phyloP scores from a whole-genome alignment of 345 rosid genomes.

The Dipteronia dyeriana region DNA sequence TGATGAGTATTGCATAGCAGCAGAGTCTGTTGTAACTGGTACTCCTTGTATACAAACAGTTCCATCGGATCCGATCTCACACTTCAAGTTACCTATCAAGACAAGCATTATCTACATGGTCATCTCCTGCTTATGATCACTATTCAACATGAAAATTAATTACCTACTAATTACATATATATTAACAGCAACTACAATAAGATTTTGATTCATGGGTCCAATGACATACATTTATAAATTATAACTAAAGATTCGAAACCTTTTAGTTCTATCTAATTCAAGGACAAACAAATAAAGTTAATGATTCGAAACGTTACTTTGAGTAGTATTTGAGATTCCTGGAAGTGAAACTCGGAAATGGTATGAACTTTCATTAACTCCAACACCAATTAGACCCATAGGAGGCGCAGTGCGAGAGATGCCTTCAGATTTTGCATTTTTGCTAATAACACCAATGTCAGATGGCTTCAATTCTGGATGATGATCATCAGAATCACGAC shows the following conservation, averaged over 20 bases:
- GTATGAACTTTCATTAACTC: conserved; percentile 58
- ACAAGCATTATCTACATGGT: conserved; percentile 14
- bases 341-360: conserved; percentile 71
- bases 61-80: conserved; percentile 55
- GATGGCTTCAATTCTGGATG: conserved; percentile 28
- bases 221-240: background rate
- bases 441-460: no score
- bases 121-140: background rate
- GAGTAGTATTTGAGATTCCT: conserved; percentile 43
- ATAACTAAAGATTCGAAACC: background rate
- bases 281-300: no score
- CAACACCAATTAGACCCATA: conserved; percentile 65
- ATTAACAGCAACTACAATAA: background rate
- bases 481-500: background rate
- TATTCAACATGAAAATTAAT: background rate
- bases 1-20: conserved; percentile 29
- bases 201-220: background rate
- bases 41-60: conserved; percentile 59
- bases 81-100: conserved; percentile 50
- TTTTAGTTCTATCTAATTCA: no score
- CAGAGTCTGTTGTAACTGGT: conserved; percentile 19
- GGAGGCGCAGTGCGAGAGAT: conserved; percentile 38
- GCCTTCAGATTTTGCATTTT: no score
- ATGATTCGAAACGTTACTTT: conserved; percentile 36
- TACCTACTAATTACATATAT: background rate